Evolutionary conservation across 345 rosid genomes (phyloP).

Genomic region (Salix viminalis): DNA sequence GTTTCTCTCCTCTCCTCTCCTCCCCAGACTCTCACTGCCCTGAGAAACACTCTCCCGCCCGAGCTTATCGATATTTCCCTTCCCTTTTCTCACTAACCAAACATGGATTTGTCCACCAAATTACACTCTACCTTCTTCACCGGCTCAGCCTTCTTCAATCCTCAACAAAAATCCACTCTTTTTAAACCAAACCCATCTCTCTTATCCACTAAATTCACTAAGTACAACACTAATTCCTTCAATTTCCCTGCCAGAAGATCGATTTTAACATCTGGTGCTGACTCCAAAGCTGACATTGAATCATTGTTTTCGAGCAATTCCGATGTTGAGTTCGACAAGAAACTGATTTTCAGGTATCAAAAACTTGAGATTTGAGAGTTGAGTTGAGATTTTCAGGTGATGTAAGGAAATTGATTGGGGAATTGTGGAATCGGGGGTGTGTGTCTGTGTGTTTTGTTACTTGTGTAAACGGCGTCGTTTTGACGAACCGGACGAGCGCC

Average conservation of each 20-base stretch:
- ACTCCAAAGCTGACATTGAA: slow-evolving; percentile 53
- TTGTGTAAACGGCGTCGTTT: too few relatives aligned
- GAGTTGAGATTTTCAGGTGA: too few relatives aligned
- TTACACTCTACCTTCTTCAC: background rate
- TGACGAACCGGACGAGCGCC: too few relatives aligned
- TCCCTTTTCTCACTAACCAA: background rate
- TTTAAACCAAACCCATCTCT: background rate
- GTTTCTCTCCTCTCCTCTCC: background rate
- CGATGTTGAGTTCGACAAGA: slow-evolving; percentile 31
- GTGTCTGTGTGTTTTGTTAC: too few relatives aligned
- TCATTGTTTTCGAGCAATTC: slow-evolving; percentile 52
- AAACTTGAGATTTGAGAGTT: too few relatives aligned
- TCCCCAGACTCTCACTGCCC: background rate
- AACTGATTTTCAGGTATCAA: background rate
- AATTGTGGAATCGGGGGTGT: too few relatives aligned
- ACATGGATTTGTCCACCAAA: background rate
- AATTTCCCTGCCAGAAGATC: slow-evolving; percentile 17
- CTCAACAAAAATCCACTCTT: background rate
- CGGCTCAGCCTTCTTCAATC: background rate
- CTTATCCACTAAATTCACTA: background rate
- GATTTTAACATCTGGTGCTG: slow-evolving; percentile 38
- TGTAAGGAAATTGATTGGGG: too few relatives aligned
- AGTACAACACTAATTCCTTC: background rate
- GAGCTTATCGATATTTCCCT: background rate
- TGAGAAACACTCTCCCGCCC: background rate